A percentile compares a stretch with the other conserved stretches of the same genome.
Conservation (phyloP, 805 yeast species). For the Huiozyma naganishii region DNA sequence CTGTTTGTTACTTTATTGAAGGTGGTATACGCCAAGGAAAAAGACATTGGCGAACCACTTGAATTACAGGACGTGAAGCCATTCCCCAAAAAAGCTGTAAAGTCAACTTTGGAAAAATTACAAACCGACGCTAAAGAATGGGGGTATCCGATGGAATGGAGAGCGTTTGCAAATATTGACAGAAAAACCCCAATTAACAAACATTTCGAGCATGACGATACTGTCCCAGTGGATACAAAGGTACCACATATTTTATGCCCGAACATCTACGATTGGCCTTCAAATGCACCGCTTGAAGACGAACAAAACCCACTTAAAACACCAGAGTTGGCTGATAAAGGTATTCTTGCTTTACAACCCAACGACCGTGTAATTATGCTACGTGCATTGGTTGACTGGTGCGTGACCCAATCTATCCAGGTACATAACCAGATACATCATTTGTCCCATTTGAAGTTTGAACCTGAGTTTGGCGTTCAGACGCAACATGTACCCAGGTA, state of each 20-base stretch:
- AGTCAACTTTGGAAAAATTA: constrained; percentile 7
- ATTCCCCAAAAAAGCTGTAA: constrained; percentile 7
- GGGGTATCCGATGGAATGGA: constrained; percentile 24
- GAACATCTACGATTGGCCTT: constrained; percentile 9
- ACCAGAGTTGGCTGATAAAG: constrained; percentile 11
- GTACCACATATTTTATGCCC: constrained; percentile 13
- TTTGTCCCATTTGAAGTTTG: constrained; percentile 16
- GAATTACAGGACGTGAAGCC: constrained; percentile 6
- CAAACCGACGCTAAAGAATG: constrained; percentile 11
- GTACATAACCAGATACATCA: constrained; percentile 16
- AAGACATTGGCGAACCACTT: constrained; percentile 12
- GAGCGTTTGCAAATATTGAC: constrained; percentile 1
- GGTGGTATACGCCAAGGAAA: constrained; percentile 7
- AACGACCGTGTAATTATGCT: constrained; percentile 12
- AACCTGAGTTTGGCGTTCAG: constrained; percentile 16
- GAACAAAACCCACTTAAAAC: constrained; percentile 11
- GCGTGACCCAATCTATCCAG: constrained; percentile 11
- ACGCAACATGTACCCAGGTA: constrained; percentile 19
- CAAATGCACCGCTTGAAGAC: constrained; percentile 4
- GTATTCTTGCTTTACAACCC: constrained; percentile 13
- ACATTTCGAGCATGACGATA: constrained; percentile 9
- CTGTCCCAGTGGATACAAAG: constrained; percentile 8
- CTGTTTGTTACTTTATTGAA: constrained; percentile 13
- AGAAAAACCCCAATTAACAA: background rate
- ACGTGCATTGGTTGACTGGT: constrained; percentile 14